These are phyloP conservation scores for Phialocephala sp. DNA, from an alignment of 2,329 filamentous ascomycete genomes.

Conservation along the genomic window DNA sequence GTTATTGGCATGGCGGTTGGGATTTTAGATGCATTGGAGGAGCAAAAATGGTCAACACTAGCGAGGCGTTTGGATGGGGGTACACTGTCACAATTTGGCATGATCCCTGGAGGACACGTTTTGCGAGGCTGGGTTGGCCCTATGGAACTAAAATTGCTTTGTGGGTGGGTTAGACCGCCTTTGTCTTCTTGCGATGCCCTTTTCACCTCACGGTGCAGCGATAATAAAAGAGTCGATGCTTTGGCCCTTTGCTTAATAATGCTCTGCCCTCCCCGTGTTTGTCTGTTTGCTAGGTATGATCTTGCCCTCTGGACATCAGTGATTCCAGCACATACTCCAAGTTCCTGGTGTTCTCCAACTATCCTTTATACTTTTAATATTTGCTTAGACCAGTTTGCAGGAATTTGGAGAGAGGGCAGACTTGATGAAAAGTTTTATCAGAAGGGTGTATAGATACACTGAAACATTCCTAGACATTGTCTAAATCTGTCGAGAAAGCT, in stretches of 20 bases:
- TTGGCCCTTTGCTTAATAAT: neutral
- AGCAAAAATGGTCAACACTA: neutral
- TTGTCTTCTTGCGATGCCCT: conserved; percentile 1
- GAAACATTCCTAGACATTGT: neutral
- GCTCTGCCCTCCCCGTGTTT: neutral
- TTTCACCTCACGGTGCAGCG: neutral
- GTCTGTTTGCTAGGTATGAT: neutral
- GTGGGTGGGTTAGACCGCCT: neutral
- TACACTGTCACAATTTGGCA: neutral
- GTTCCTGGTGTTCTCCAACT: neutral
- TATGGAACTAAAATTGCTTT: neutral
- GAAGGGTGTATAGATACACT: too few species aligned
- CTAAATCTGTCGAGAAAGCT: too few species aligned
- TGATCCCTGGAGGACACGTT: conserved; percentile 7
- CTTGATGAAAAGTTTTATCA: too few species aligned
- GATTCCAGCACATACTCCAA: neutral
- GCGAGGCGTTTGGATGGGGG: conserved; percentile 1
- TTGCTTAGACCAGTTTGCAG: too few species aligned
- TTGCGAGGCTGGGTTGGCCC: neutral
- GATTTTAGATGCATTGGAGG: conserved; percentile 7
- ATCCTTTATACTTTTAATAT: too few species aligned
- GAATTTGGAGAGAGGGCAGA: too few species aligned
- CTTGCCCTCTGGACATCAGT: neutral
- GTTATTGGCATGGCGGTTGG: neutral
- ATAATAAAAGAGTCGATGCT: conserved; percentile 5